phyloP scores from a whole-genome alignment of 2,329 filamentous ascomycete species.

The Leptographium galeiforme region DNA sequence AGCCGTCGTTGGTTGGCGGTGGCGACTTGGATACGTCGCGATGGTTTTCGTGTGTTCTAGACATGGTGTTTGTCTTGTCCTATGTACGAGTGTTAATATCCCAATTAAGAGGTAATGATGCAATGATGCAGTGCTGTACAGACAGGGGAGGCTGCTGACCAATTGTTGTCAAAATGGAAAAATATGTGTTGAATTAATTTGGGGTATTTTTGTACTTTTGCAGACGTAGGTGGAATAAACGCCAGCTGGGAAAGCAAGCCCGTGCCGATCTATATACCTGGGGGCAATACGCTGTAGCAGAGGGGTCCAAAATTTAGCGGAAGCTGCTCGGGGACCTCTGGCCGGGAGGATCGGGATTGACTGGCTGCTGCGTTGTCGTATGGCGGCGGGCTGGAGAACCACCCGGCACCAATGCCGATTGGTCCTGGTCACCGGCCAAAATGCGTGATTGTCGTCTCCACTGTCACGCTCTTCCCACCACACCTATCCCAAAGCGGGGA shows the following conservation, averaged over 20 bases:
- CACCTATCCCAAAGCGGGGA: not conserved
- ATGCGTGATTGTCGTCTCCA: not conserved
- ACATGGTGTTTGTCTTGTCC: not conserved
- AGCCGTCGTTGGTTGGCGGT: not conserved
- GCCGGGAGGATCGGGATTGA: not conserved
- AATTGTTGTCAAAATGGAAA: too few relatives aligned
- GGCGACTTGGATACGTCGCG: not conserved
- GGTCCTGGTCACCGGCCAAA: not conserved
- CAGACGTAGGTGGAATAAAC: too few relatives aligned
- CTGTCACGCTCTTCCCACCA: not conserved
- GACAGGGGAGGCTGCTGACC: too few relatives aligned
- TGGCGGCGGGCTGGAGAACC: not conserved
- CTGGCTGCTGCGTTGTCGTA: not conserved
- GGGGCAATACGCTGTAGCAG: not conserved
- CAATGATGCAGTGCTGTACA: too few relatives aligned
- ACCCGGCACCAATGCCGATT: not conserved
- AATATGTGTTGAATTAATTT: too few relatives aligned
- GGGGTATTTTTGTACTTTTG: too few relatives aligned
- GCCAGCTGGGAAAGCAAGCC: too few relatives aligned
- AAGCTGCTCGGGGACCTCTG: not conserved
- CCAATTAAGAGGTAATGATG: not conserved
- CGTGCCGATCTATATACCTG: not conserved
- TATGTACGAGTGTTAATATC: not conserved
- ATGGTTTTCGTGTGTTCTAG: not conserved
- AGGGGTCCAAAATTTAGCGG: not conserved